A percentile compares a stretch with the other conserved stretches of the same genome.
Conservation (phyloP, 176 grass and related monocot genomes). For the Ensete glaucum region DNA sequence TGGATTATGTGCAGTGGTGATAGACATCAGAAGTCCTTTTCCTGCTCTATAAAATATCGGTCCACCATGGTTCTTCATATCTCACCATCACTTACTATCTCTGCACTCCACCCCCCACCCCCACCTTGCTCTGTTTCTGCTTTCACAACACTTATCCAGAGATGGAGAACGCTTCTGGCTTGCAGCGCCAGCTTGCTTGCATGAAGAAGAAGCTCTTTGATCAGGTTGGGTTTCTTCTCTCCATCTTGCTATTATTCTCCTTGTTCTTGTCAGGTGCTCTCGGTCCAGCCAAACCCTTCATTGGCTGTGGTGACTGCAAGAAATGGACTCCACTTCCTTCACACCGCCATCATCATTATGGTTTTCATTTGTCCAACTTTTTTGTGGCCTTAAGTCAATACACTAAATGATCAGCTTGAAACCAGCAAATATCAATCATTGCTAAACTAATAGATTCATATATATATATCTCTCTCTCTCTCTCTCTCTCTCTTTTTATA, state of each 20-base stretch:
- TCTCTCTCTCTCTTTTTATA: background rate
- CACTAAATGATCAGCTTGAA: too few species aligned
- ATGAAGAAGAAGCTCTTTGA: constrained; percentile 87
- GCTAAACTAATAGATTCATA: too few species aligned
- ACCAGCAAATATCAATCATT: too few species aligned
- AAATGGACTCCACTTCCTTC: too few species aligned
- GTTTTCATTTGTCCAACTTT: too few species aligned
- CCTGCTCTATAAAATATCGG: constrained; percentile 10
- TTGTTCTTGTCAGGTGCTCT: background rate
- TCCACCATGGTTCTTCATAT: background rate
- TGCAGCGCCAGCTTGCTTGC: constrained; percentile 58
- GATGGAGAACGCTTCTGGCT: constrained; percentile 69
- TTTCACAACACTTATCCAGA: background rate
- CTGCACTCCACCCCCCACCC: too few species aligned
- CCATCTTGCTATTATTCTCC: background rate
- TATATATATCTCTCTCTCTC: too few species aligned
- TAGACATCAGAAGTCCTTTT: background rate
- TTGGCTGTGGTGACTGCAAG: too few species aligned
- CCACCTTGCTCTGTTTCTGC: background rate
- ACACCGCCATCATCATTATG: too few species aligned
- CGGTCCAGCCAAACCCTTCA: too few species aligned
- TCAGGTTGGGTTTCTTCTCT: constrained; percentile 34
- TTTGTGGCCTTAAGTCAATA: too few species aligned
- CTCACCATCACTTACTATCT: background rate
- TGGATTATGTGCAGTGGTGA: background rate